These are phyloP conservation scores for Oryza nivara DNA, from an alignment of 176 grass and related monocot genomes.

Conservation along the genomic window DNA sequence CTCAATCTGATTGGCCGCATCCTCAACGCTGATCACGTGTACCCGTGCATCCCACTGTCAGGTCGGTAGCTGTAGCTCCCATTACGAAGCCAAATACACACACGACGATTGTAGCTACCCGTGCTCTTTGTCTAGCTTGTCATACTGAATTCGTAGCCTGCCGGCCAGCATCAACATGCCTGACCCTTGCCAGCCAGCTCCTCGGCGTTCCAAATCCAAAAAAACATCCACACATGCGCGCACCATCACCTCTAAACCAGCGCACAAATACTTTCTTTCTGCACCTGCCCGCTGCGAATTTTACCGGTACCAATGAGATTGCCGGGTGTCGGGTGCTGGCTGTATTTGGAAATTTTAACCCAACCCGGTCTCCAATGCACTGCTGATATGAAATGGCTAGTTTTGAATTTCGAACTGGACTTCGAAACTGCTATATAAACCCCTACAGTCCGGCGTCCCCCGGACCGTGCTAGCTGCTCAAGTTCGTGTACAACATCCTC, in stretches of 20 bases:
- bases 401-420: background rate
- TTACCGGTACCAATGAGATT: conserved; percentile 4
- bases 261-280: background rate
- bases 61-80: conserved; percentile 5
- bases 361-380: background rate
- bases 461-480: background rate
- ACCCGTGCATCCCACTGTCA: background rate
- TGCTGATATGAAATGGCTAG: background rate
- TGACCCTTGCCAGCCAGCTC: background rate
- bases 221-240: conserved; percentile 12
- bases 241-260: background rate
- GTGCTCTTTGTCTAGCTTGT: background rate
- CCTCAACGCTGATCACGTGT: conserved; percentile 5
- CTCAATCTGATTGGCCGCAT: background rate
- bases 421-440: conserved; percentile 37
- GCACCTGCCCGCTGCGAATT: background rate
- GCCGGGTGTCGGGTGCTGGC: background rate
- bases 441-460: background rate
- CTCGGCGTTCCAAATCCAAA: background rate
- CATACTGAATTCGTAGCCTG: background rate
- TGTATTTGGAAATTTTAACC: background rate
- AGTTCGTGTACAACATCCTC: background rate
- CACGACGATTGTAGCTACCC: background rate
- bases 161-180: background rate
- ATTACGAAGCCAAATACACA: background rate